These are phyloP conservation scores for Ogataea minuta DNA, from an alignment of 805 yeast species.

Conservation along the genomic window DNA sequence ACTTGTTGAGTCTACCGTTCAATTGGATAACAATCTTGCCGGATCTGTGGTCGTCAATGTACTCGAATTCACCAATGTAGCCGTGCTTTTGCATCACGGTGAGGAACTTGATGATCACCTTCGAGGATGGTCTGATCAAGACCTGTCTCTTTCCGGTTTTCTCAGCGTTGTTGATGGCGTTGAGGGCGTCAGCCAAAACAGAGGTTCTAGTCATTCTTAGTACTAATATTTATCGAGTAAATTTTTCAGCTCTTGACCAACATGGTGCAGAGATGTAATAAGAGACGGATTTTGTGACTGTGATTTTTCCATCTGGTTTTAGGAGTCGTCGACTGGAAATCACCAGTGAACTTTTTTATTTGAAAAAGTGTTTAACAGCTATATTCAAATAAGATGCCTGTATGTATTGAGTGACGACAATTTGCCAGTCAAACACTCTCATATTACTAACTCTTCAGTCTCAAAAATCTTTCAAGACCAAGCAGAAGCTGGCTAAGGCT, in stretches of 20 bases:
- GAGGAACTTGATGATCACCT: constrained; percentile 96
- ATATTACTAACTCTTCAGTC: constrained; percentile 45
- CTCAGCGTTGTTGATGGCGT: constrained; percentile 98
- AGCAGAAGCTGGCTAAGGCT: constrained; percentile 99
- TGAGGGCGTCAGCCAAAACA: constrained; percentile 97
- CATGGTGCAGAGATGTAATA: constrained; percentile 10
- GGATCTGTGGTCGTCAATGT: constrained; percentile 98
- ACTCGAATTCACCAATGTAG: constrained; percentile 98
- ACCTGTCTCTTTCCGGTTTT: constrained; percentile 99
- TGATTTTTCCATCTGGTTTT: constrained; percentile 8
- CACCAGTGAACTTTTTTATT: constrained; percentile 7
- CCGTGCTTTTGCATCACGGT: constrained; percentile 97
- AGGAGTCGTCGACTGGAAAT: constrained; percentile 2
- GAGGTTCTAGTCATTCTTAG: constrained; percentile 91
- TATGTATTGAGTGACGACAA: constrained; percentile 16
- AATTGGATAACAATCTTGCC: constrained; percentile 96
- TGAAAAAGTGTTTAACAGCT: constrained; percentile 8
- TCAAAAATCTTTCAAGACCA: constrained; percentile 93
- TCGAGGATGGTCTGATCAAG: constrained; percentile 95
- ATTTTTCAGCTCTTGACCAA: constrained; percentile 6
- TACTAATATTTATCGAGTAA: constrained; percentile 2
- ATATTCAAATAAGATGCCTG: constrained; percentile 23
- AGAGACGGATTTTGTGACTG: constrained; percentile 10
- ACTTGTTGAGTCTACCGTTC: constrained; percentile 98
- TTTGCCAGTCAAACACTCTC: neutral